Conservation (phyloP, 2,329 filamentous ascomycete genomes). For the Zasmidium cellare region DNA sequence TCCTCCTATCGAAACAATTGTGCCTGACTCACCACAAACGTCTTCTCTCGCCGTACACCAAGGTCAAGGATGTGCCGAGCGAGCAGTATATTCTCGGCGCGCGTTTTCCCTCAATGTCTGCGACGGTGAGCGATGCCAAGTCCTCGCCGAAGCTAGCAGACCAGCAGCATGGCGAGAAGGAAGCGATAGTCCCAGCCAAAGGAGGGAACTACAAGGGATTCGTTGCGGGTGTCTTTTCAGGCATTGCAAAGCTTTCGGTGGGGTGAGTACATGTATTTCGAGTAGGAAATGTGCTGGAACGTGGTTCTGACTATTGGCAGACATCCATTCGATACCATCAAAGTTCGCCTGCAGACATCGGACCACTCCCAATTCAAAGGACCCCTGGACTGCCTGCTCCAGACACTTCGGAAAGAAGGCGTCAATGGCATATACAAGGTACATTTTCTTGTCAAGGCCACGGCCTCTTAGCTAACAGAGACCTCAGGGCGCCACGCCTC, state of each 20-base stretch:
- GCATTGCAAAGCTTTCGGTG: conserved; percentile 77
- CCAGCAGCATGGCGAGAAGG: conserved; percentile 14
- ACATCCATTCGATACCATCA: conserved; percentile 89
- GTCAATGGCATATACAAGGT: conserved; percentile 84
- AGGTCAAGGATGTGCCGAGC: conserved; percentile 4
- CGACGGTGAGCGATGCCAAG: conserved; percentile 26
- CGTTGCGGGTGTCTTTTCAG: conserved; percentile 92
- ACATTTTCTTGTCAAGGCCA: conserved; percentile 45
- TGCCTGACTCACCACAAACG: neutral
- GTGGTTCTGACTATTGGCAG: conserved; percentile 38
- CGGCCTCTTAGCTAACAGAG: neutral
- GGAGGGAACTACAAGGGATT: conserved; percentile 83
- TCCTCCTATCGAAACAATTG: neutral
- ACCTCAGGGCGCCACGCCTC: conserved; percentile 60
- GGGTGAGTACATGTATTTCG: conserved; percentile 57
- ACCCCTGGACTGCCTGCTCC: conserved; percentile 78
- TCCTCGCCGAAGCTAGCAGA: conserved; percentile 20
- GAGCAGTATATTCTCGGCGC: neutral
- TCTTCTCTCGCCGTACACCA: neutral
- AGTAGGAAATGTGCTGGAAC: neutral
- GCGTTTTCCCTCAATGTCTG: conserved; percentile 17
- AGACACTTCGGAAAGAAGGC: conserved; percentile 85
- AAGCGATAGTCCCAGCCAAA: conserved; percentile 22
- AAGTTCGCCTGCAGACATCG: conserved; percentile 91
- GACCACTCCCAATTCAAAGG: conserved; percentile 75